Conservation (phyloP, 139 green algal species). For the Zygnema cylindricum region DNA sequence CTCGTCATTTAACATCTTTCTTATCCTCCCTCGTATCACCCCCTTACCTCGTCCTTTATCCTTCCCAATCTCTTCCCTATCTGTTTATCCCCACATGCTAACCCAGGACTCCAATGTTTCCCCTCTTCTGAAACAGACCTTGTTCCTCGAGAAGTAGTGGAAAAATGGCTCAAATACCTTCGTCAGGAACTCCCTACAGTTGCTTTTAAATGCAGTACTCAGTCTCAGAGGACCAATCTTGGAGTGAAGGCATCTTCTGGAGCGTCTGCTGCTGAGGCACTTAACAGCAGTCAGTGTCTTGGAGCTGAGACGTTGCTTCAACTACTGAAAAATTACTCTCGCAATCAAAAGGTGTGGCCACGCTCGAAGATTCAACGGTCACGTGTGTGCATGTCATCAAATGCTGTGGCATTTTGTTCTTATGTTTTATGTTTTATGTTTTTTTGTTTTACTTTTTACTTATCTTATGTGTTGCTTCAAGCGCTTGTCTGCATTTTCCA, state of each 20-base stretch:
- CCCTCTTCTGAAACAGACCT: too few species aligned
- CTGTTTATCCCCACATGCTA: too few species aligned
- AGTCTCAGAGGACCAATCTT: constrained; percentile 64
- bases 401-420: too few species aligned
- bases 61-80: too few species aligned
- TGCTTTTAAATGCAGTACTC: constrained; percentile 96
- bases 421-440: too few species aligned
- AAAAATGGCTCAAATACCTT: constrained; percentile 93
- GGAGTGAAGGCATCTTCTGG: constrained; percentile 21
- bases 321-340: constrained; percentile 97
- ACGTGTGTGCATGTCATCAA: too few species aligned
- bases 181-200: constrained; percentile 91
- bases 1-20: not conserved
- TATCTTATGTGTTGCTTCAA: too few species aligned
- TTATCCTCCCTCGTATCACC: not conserved
- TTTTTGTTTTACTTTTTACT: too few species aligned
- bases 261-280: not conserved
- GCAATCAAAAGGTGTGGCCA: constrained; percentile 68
- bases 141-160: constrained; percentile 85
- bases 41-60: not conserved
- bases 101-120: too few species aligned
- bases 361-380: too few species aligned
- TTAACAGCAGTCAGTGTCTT: constrained; percentile 67
- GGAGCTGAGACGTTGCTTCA: constrained; percentile 94
- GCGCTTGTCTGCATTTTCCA: too few species aligned